Evolutionary conservation across 768 basidiomycete genomes (phyloP), one percentile per base, ranked within the genome.

Genomic region (Coprinopsis marcescibilis): DNA sequence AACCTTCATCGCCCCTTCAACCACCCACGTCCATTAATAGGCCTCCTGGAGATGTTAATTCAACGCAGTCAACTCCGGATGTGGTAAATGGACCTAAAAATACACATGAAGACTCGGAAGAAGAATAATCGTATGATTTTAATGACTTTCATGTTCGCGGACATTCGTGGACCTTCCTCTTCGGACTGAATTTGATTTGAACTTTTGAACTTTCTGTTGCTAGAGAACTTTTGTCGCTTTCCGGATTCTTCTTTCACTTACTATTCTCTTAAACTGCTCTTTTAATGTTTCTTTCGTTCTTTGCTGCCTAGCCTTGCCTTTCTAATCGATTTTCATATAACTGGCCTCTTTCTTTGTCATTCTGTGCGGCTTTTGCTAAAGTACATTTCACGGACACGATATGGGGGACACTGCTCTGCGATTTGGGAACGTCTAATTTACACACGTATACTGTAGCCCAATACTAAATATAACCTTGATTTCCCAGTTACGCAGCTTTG

Each of bases 41-140:
- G 47, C 53, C 19, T 45, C 51, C 24, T 63, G 61, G 61, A 55
- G 54, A 15, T 63, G 61, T 48, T 63, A 48, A 36, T 12, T 8
- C 8, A 17, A n/a, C n/a, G 7, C 20, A 10, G 7, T 17, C 6
- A 6, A 17, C 8, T 36, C 35, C 6, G 6, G 6, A 7, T 17
- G 35, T 7, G 8, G 35, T n/a, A 8, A 12, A 17, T 36, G 35
- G 15, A 7, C 20, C 15, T n/a, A 7, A 7, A 36, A 36, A 36
- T 10, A 8, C 13, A 36, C 13, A 36, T n/a, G n/a, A n/a, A n/a
- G n/a, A 36, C 15, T 19, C 35, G 35, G 7, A 8, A 12, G 6
- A 36, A 8, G 15, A n/a, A 6, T n/a, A 7, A 17, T 19, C 20
- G 20, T 36, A 36, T 17, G 7, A 8, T 17, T 17, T 36, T 36